phyloP scores from a whole-genome alignment of 179 eudicot genomes.

The Pouteria campechiana region DNA sequence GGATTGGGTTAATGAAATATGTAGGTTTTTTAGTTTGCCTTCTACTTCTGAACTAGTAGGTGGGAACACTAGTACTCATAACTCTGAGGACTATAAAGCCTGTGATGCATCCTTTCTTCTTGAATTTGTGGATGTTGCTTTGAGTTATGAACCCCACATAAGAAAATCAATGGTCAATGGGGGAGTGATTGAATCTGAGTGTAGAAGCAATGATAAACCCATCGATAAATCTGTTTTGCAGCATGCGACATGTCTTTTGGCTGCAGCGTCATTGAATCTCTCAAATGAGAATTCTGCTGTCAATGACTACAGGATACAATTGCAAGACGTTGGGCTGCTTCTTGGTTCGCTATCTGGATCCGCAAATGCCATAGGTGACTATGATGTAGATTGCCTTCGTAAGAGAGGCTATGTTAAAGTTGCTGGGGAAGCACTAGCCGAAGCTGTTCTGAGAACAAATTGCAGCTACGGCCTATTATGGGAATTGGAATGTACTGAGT shows the following conservation, averaged over 20 bases:
- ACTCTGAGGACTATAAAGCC: slow-evolving; percentile 9
- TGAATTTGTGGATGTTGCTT: slow-evolving; percentile 62
- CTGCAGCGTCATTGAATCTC: slow-evolving; percentile 64
- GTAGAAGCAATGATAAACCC: slow-evolving; percentile 13
- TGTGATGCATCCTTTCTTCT: slow-evolving; percentile 49
- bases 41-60: slow-evolving; percentile 37
- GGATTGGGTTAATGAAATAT: slow-evolving; percentile 69
- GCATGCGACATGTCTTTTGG: slow-evolving; percentile 56
- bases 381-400: slow-evolving; percentile 42
- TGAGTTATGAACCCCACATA: slow-evolving; percentile 81
- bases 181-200: slow-evolving; percentile 15
- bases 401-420: slow-evolving; percentile 68
- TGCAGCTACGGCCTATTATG: slow-evolving; percentile 39
- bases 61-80: slow-evolving; percentile 14
- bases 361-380: slow-evolving; percentile 18
- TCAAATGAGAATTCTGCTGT: slow-evolving; percentile 32
- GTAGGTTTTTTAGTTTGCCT: slow-evolving; percentile 49
- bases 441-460: slow-evolving; percentile 42
- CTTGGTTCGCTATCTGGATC: slow-evolving; percentile 28
- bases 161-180: slow-evolving; percentile 7
- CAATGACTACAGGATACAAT: slow-evolving; percentile 40
- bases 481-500: slow-evolving; percentile 69
- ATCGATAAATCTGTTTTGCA: slow-evolving; percentile 17
- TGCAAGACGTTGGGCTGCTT: slow-evolving; percentile 78
- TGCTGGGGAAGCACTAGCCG: slow-evolving; percentile 55